phyloP scores from a whole-genome alignment of 345 rosid genomes.

The Citrus glauca region DNA sequence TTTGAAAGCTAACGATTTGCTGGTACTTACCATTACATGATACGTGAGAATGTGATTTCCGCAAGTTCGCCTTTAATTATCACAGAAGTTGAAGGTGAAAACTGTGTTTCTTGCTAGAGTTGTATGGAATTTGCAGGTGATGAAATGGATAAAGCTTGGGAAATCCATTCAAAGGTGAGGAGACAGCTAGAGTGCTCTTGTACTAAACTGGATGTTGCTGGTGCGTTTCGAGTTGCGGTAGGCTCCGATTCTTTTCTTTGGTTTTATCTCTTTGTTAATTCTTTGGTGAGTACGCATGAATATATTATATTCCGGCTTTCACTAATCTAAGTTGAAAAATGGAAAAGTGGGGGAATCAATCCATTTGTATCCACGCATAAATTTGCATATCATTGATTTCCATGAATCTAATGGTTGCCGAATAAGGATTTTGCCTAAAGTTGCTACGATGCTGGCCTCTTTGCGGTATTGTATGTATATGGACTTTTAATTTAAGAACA shows the following conservation, averaged over 20 bases:
- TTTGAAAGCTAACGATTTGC: background rate
- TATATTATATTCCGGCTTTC: background rate
- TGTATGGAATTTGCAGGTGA: background rate
- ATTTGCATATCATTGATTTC: too few relatives aligned
- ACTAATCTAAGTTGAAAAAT: too few relatives aligned
- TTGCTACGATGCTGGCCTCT: too few relatives aligned
- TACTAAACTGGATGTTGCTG: background rate
- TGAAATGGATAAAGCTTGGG: background rate
- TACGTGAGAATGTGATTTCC: background rate
- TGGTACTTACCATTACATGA: too few relatives aligned
- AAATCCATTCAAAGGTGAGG: background rate
- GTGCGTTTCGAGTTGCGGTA: background rate
- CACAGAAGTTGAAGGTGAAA: background rate
- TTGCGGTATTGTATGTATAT: too few relatives aligned
- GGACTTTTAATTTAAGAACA: too few relatives aligned
- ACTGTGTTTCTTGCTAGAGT: background rate
- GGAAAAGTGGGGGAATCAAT: too few relatives aligned
- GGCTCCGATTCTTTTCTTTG: background rate
- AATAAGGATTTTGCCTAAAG: too few relatives aligned
- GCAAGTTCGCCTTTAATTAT: background rate
- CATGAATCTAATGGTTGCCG: too few relatives aligned
- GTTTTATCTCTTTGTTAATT: background rate
- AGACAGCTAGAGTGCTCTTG: background rate
- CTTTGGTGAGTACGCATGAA: background rate
- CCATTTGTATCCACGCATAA: too few relatives aligned